Percentiles rank a stretch among this genome's conserved stretches.
Evolutionary conservation across 768 basidiomycete species (phyloP).

Genomic region (Hebeloma cylindrosporum): DNA sequence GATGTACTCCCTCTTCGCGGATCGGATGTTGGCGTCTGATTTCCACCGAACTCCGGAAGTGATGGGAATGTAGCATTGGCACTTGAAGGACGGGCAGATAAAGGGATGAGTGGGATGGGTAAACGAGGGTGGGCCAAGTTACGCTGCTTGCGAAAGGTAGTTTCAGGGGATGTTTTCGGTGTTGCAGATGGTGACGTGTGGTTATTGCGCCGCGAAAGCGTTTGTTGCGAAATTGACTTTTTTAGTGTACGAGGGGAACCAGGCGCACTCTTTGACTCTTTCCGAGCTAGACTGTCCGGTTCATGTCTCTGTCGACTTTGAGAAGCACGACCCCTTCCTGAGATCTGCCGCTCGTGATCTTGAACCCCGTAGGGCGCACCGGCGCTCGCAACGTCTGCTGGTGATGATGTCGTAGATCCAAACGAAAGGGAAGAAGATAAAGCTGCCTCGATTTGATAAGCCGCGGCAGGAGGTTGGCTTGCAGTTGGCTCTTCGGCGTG

Average conservation of each 20-base stretch:
- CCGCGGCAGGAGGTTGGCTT: slow-evolving; percentile 8
- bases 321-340: slow-evolving; percentile 23
- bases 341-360: slow-evolving; percentile 27
- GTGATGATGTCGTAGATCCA: slow-evolving; percentile 38
- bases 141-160: slow-evolving; percentile 49
- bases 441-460: slow-evolving; percentile 22
- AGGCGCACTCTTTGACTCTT: slow-evolving; percentile 19
- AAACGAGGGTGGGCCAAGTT: slow-evolving; percentile 62
- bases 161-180: slow-evolving; percentile 28
- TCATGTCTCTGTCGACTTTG: slow-evolving; percentile 17
- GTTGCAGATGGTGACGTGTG: slow-evolving; percentile 28
- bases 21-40: slow-evolving; percentile 15
- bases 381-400: slow-evolving; percentile 26
- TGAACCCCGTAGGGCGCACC: slow-evolving; percentile 28
- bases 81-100: slow-evolving; percentile 33
- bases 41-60: slow-evolving; percentile 17
- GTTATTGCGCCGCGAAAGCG: slow-evolving; percentile 38
- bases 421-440: slow-evolving; percentile 45
- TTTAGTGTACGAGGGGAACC: slow-evolving; percentile 40
- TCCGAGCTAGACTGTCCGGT: slow-evolving; percentile 14
- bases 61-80: slow-evolving; percentile 23
- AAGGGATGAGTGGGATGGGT: slow-evolving; percentile 52
- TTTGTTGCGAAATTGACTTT: slow-evolving; percentile 60
- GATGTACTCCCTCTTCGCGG: slow-evolving; percentile 32
- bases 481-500: slow-evolving; percentile 10